Percentiles rank a stretch among this genome's conserved stretches.
Evolutionary conservation across 495 filamentous ascomycete species (phyloP).

Genomic region (Polyplosphaeria fusca): DNA sequence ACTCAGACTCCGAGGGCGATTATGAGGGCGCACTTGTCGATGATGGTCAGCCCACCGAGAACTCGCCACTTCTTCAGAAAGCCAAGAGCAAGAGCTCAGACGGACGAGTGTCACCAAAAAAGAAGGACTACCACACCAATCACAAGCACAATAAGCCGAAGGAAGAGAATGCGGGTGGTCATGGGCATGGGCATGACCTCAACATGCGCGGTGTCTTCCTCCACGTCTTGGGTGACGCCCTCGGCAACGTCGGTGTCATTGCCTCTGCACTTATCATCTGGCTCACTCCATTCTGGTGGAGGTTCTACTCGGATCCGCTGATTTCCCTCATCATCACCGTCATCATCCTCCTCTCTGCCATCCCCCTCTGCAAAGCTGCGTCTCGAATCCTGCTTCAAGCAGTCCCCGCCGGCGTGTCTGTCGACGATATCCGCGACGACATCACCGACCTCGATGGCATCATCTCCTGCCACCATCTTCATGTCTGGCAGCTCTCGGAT

Average conservation of each 20-base stretch:
- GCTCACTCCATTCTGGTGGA: slow-evolving; percentile 67
- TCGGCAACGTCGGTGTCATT: slow-evolving; percentile 97
- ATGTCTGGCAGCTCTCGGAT: slow-evolving; percentile 96
- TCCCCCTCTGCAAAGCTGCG: slow-evolving; percentile 88
- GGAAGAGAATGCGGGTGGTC: slow-evolving; percentile 54
- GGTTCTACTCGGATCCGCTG: slow-evolving; percentile 80
- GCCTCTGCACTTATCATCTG: slow-evolving; percentile 89
- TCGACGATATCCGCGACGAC: slow-evolving; percentile 89
- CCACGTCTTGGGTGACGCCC: slow-evolving; percentile 92
- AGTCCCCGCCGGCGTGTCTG: slow-evolving; percentile 77
- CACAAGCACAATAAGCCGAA: slow-evolving; percentile 84
- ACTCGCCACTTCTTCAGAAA: slow-evolving; percentile 34
- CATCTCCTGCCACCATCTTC: slow-evolving; percentile 85
- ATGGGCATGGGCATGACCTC: slow-evolving; percentile 81
- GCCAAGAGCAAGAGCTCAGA: slow-evolving; percentile 9
- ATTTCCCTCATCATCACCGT: slow-evolving; percentile 95
- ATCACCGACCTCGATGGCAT: slow-evolving; percentile 81
- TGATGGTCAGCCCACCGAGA: slow-evolving; percentile 28
- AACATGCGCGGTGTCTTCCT: slow-evolving; percentile 98
- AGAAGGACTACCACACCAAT: slow-evolving; percentile 48
- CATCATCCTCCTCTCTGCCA: slow-evolving; percentile 87
- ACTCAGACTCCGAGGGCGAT: slow-evolving; percentile 54
- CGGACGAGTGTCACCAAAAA: slow-evolving; percentile 34
- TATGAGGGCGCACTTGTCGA: slow-evolving; percentile 51
- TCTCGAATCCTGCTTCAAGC: slow-evolving; percentile 94